phyloP scores from a whole-genome alignment of 1,139 yeast genomes.

The Petasospora fabianii region DNA sequence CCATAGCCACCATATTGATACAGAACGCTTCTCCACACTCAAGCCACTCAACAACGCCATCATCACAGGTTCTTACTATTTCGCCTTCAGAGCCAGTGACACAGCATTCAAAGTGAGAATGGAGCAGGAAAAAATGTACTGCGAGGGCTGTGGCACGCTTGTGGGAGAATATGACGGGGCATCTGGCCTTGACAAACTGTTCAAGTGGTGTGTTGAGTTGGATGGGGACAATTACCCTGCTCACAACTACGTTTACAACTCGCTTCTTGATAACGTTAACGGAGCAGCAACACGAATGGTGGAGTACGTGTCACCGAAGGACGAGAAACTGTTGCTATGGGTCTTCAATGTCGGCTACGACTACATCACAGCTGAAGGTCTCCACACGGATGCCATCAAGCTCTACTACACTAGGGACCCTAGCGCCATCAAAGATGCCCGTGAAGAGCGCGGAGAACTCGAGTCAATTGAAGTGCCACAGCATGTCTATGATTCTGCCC shows the following conservation, averaged over 20 bases:
- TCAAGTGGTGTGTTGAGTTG: conserved; percentile 60
- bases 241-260: conserved; percentile 37
- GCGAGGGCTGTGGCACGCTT: conserved; percentile 31
- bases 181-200: conserved; percentile 36
- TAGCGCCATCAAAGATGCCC: conserved; percentile 24
- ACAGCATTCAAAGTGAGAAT: conserved; percentile 18
- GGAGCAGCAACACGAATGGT: conserved; percentile 44
- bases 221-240: conserved; percentile 33
- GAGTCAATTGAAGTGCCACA: conserved; percentile 36
- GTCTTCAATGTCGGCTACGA: conserved; percentile 50
- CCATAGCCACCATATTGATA: conserved; percentile 28
- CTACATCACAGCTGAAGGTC: conserved; percentile 25
- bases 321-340: conserved; percentile 42
- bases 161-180: conserved; percentile 37
- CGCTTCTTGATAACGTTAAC: conserved; percentile 43
- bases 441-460: conserved; percentile 34
- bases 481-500: conserved; percentile 30
- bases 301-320: conserved; percentile 24
- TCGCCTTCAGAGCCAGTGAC: conserved; percentile 37
- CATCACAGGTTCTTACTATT: conserved; percentile 57
- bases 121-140: conserved; percentile 21
- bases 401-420: conserved; percentile 35
- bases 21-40: conserved; percentile 31
- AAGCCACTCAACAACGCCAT: conserved; percentile 44
- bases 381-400: conserved; percentile 37